Evolutionary conservation across 441 rosid genomes (phyloP).

Genomic region (Melastoma candidum): DNA sequence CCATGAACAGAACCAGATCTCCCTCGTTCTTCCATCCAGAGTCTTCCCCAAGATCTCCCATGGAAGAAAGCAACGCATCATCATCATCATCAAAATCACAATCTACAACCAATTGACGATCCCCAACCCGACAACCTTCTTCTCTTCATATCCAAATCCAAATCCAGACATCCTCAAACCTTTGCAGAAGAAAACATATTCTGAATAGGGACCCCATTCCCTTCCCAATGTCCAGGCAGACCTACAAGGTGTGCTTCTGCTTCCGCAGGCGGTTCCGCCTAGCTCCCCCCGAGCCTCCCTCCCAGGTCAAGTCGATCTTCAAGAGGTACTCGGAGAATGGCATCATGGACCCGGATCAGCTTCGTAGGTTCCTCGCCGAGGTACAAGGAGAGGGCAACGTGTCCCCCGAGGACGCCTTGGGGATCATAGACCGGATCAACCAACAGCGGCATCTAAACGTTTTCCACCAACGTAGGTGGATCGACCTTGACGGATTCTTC

Average conservation of each 20-base stretch:
- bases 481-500: slow-evolving; percentile 14
- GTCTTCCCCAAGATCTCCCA: too few relatives aligned
- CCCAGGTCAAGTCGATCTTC: slow-evolving; percentile 11
- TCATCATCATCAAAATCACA: too few relatives aligned
- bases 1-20: too few relatives aligned
- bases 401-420: slow-evolving; percentile 12
- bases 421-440: slow-evolving; percentile 7
- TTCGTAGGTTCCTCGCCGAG: slow-evolving; percentile 15
- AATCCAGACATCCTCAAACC: too few relatives aligned
- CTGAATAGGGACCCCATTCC: not conserved
- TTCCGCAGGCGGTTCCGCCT: slow-evolving; percentile 16
- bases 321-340: slow-evolving; percentile 14
- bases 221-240: slow-evolving; percentile 11
- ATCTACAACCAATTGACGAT: too few relatives aligned
- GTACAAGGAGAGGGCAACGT: slow-evolving; percentile 12
- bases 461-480: slow-evolving; percentile 10
- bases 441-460: slow-evolving; percentile 11
- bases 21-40: too few relatives aligned
- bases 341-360: slow-evolving; percentile 16
- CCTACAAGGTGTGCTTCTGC: slow-evolving; percentile 21
- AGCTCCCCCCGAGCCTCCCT: slow-evolving; percentile 10
- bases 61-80: too few relatives aligned
- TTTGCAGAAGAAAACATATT: not conserved
- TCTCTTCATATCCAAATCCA: too few relatives aligned
- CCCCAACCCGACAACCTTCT: too few relatives aligned